These are phyloP conservation scores for Astrocystis sublimbata DNA, from an alignment of 495 filamentous ascomycete genomes.

Conservation along the genomic window DNA sequence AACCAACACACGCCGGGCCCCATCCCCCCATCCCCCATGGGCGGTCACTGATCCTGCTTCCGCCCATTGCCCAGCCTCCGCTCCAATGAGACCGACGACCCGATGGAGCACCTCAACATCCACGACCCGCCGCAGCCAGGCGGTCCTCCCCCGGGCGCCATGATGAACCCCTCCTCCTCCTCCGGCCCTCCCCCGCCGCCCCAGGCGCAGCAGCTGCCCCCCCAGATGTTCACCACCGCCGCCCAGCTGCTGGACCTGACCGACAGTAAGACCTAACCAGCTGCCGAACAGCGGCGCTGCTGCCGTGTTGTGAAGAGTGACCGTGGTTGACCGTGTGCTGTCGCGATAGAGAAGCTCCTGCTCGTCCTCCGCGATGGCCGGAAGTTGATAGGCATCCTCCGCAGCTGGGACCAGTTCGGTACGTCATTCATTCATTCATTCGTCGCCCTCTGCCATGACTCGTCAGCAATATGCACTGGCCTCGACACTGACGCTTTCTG, in stretches of 20 bases:
- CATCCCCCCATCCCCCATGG: too few species aligned
- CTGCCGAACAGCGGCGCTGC: too few species aligned
- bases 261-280: constrained; percentile 73
- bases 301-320: too few species aligned
- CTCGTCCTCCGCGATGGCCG: constrained; percentile 87
- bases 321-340: constrained; percentile 21
- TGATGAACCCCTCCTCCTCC: constrained; percentile 26
- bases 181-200: constrained; percentile 33
- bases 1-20: too few species aligned
- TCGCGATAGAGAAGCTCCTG: constrained; percentile 79
- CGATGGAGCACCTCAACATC: constrained; percentile 52
- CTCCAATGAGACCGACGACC: constrained; percentile 36
- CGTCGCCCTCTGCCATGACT: too few species aligned
- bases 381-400: constrained; percentile 86
- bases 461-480: too few species aligned
- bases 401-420: constrained; percentile 99
- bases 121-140: constrained; percentile 40
- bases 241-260: constrained; percentile 93
- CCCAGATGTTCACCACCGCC: constrained; percentile 98
- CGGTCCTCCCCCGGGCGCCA: constrained; percentile 26
- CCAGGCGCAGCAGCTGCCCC: constrained; percentile 62
- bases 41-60: background rate
- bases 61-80: constrained; percentile 3
- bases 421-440: constrained; percentile 33
- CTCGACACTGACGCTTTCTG: constrained; percentile 8